Conservation (phyloP, 2,329 filamentous ascomycete genomes). For the Esteya vermicola region DNA sequence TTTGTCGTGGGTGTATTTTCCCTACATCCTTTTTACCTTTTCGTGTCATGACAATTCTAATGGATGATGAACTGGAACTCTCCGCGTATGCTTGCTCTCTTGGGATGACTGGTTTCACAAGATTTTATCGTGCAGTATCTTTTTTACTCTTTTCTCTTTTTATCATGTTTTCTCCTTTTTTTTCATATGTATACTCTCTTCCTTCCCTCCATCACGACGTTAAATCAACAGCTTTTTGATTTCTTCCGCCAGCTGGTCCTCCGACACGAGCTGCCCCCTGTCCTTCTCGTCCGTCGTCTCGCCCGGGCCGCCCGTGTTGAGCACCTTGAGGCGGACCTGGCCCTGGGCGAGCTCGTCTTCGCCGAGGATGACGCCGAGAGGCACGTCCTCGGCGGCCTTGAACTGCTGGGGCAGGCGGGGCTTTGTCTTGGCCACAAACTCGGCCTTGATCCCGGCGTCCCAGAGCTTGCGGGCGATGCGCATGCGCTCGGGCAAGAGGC, state of each 20-base stretch:
- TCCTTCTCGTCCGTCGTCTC: conserved; percentile 85
- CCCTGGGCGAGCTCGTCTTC: conserved; percentile 77
- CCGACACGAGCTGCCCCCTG: conserved; percentile 63
- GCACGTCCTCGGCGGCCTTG: conserved; percentile 79
- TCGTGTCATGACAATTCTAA: too few relatives aligned
- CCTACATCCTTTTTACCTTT: not conserved
- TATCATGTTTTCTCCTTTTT: not conserved
- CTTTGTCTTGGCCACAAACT: conserved; percentile 82
- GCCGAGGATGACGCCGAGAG: conserved; percentile 78
- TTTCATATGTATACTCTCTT: not conserved
- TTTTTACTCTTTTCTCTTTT: not conserved
- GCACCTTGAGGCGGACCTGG: conserved; percentile 78
- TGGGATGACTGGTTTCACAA: too few relatives aligned
- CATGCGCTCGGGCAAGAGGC: conserved; percentile 74
- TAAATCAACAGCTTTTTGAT: conserved; percentile 28
- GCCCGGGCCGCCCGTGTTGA: conserved; percentile 23
- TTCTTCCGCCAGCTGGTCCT: conserved; percentile 48
- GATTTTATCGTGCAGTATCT: not conserved
- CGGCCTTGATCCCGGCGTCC: conserved; percentile 80
- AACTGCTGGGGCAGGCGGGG: conserved; percentile 82
- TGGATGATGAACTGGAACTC: too few relatives aligned
- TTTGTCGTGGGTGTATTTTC: not conserved
- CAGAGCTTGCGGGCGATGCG: conserved; percentile 61
- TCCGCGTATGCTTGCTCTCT: too few relatives aligned
- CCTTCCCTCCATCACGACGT: not conserved